Evolutionary conservation across 1,284 basidiomycete species (phyloP), one percentile per base, ranked within the genome.

Genomic region (Leucoagaricus sp.): DNA sequence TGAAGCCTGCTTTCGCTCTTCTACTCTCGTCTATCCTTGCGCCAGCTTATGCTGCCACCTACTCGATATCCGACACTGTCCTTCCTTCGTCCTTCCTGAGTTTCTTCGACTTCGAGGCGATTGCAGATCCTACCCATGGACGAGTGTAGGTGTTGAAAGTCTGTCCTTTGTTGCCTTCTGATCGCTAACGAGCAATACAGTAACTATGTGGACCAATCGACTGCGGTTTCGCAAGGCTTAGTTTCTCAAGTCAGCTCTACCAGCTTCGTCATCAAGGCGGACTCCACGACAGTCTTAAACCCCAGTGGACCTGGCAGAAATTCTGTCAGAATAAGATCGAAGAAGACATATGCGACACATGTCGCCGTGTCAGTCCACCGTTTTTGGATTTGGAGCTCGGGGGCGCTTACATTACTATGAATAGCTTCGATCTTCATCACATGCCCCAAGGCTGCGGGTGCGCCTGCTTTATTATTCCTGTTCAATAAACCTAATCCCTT

Each of bases 101-200:
- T 25, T 68, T 73, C 2, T 87, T 85, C 66, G 68, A 70, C 12
- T 80, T 77, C 60, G 61, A 82, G 61, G 76, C 80, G 23, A 80
- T 83, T 52, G 49, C 76, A 4, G 86, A 87, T 64, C 85, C 86
- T 1, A 85, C 85, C 6, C 72, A 83, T 61, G 84, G 85, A 26
- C 75, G 84, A 60, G 86, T 88, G 85, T 86, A 68, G 68, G 82
- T 67, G 21, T 12, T 34, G 36, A 26, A 46, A 8, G 9, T 1
- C 17, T 25, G 15, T 12, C 7, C 17, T 23, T 2, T 46, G n/a
- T 25, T 23, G 21, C 36, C 17, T 5, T 57, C n/a, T 48, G 17
- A 47, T 3, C 12, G 21, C 15, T n/a, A 7, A 3, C 12, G 19
- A 7, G 47, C 75, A 74, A 41, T n/a, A 73, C 45, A 78, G 75